phyloP scores from a whole-genome alignment of 2,329 filamentous ascomycete genomes.

The Didymella keratinophila region DNA sequence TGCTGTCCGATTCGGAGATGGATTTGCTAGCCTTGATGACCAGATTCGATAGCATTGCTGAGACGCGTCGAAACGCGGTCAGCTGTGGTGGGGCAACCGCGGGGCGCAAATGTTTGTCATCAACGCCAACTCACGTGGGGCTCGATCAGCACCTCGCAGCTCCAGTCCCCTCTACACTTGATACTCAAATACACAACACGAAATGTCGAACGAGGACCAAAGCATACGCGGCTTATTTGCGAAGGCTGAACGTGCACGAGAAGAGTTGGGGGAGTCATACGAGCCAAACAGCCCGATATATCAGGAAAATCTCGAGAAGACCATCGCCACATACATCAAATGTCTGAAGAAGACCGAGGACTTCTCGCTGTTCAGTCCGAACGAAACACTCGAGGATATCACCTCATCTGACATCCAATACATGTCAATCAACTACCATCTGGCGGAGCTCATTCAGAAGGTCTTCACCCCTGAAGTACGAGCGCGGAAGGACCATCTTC shows the following conservation, averaged over 20 bases:
- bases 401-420: constrained; percentile 84
- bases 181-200: constrained; percentile 3
- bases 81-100: constrained; percentile 26
- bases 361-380: constrained; percentile 85
- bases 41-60: background rate
- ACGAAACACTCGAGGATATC: constrained; percentile 88
- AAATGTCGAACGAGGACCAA: constrained; percentile 56
- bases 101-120: constrained; percentile 29
- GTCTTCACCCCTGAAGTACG: constrained; percentile 63
- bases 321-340: constrained; percentile 75
- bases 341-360: constrained; percentile 73
- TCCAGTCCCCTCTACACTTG: constrained; percentile 4
- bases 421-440: constrained; percentile 76
- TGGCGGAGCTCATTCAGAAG: constrained; percentile 81
- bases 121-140: constrained; percentile 40
- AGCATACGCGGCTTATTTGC: constrained; percentile 64
- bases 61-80: constrained; percentile 1
- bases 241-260: constrained; percentile 63
- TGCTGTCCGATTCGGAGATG: background rate
- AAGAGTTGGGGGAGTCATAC: constrained; percentile 67
- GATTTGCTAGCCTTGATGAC: no score
- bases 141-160: constrained; percentile 3
- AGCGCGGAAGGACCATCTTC: constrained; percentile 67
- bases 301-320: constrained; percentile 70
- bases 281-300: constrained; percentile 72